phyloP scores from a whole-genome alignment of 495 filamentous ascomycete genomes.

The Immersiella caudata region DNA sequence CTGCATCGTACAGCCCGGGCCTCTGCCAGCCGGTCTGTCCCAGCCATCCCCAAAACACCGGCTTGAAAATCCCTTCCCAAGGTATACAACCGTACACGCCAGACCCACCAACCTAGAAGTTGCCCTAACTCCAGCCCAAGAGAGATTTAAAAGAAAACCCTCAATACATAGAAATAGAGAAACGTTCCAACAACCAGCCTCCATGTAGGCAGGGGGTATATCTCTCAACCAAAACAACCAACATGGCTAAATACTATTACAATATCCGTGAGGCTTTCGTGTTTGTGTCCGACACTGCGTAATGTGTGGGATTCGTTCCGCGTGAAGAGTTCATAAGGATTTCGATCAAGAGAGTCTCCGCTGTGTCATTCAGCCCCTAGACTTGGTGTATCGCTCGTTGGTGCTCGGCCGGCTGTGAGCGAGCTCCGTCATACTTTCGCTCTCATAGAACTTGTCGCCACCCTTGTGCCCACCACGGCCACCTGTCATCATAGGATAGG shows the following conservation, averaged over 20 bases:
- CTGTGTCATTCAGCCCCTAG: not conserved
- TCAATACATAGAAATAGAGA: not conserved
- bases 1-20: not conserved
- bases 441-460: constrained; percentile 37
- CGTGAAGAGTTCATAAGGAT: not conserved
- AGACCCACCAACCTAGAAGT: not conserved
- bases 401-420: constrained; percentile 33
- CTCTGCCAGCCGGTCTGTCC: not conserved
- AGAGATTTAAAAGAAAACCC: not conserved
- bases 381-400: constrained; percentile 7
- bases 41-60: not conserved
- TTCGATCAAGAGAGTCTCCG: not conserved
- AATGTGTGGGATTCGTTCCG: not conserved
- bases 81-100: not conserved
- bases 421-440: constrained; percentile 51
- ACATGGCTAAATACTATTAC: not conserved
- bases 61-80: not conserved
- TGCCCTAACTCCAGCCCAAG: not conserved
- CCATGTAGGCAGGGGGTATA: not conserved
- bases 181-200: not conserved
- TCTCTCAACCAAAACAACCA: not conserved
- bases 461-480: constrained; percentile 25
- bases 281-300: not conserved
- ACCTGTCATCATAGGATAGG: constrained; percentile 35
- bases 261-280: not conserved